Base-by-base conservation (phyloP, 2,329 filamentous ascomycete genomes). In the Salinomyces thailandicus region DNA sequence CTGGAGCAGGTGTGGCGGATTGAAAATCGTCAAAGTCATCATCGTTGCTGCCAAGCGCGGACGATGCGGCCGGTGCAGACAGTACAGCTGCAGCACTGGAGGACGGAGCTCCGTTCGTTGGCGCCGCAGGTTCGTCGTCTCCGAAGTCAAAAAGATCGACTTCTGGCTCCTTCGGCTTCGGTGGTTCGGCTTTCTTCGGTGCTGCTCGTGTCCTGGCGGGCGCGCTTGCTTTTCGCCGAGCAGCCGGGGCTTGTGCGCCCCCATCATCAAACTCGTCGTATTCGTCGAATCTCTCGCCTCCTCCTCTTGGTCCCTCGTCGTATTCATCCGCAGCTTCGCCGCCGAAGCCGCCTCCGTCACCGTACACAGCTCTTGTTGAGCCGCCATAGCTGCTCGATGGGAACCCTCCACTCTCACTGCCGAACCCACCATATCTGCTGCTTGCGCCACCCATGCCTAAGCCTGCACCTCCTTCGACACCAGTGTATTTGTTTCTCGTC, bases 11-110 rank as follows among this genome's bases (percentile, higher is more conserved):
- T 2, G 81, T 67, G 11, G 89, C 89, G 14, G 86, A 93, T 61
- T 94, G 85, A 69, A 96, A 96, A 56, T 98, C 91, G 56, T 96
- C 91, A 54, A 96, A 96, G 45, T 95, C 91, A 49, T 94, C 87
- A 46, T 95, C 89, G 44, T 84, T 80, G 35, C 75, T 77, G 28
- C 67, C 67, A 18, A 41, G 35, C 14, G 42, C 31, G 4, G 41
- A 35, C 18, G 45, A 36, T 22, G 47, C 20, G 14, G 45, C 19
- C 7, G 52, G 42, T 12, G 50, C 22, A 7, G 64, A 14, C 15
- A 50, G 33, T 9, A 43, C 38, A 6, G 49, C 36, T n/a, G 40
- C 19, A 11, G 37, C 31, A 30, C 5, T 37, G 9, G 44, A 38
- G 12, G 42, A 45, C 12, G 35, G 41, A 44, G 64, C 63, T 45